Evolutionary conservation across 345 rosid species (phyloP).

Genomic region (Corchorus capsularis): DNA sequence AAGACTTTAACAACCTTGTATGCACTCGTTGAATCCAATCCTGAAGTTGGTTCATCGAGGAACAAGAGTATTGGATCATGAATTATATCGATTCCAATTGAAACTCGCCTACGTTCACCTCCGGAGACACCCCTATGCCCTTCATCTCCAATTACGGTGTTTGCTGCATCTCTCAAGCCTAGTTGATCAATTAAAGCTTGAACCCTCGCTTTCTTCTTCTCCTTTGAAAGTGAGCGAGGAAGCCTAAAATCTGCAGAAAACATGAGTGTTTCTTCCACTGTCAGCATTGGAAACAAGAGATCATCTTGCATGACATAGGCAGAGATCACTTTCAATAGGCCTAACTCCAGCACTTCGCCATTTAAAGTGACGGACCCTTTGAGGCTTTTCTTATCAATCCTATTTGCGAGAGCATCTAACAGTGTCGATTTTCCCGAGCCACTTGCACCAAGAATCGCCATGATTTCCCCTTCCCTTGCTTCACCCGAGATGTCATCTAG

Average conservation of each 20-base stretch:
- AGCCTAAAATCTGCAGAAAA: slow-evolving; percentile 90
- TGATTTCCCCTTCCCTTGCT: slow-evolving; percentile 65
- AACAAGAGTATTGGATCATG: slow-evolving; percentile 82
- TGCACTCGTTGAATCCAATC: slow-evolving; percentile 85
- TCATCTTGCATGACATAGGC: slow-evolving; percentile 96
- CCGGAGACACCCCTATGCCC: slow-evolving; percentile 83
- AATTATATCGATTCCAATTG: not conserved
- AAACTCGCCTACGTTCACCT: slow-evolving; percentile 43
- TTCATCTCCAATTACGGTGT: slow-evolving; percentile 83
- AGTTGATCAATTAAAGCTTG: slow-evolving; percentile 81
- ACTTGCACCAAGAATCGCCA: slow-evolving; percentile 86
- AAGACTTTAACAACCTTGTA: slow-evolving; percentile 84
- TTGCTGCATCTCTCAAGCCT: slow-evolving; percentile 67
- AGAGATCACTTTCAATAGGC: slow-evolving; percentile 71
- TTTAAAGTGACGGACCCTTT: slow-evolving; percentile 70
- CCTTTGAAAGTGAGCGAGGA: slow-evolving; percentile 68
- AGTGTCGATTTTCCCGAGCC: slow-evolving; percentile 86
- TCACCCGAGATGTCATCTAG: slow-evolving; percentile 57
- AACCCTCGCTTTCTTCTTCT: slow-evolving; percentile 68
- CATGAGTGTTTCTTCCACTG: slow-evolving; percentile 86
- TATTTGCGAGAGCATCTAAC: slow-evolving; percentile 75
- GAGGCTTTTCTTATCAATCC: slow-evolving; percentile 44
- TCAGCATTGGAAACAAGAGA: slow-evolving; percentile 83
- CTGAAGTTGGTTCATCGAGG: slow-evolving; percentile 86
- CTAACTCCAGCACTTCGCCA: slow-evolving; percentile 65